A percentile compares a stretch with the other conserved stretches of the same genome.
Evolutionary conservation across 2,329 filamentous ascomycete species (phyloP).

Genomic region (Cytospora paraplurivora): DNA sequence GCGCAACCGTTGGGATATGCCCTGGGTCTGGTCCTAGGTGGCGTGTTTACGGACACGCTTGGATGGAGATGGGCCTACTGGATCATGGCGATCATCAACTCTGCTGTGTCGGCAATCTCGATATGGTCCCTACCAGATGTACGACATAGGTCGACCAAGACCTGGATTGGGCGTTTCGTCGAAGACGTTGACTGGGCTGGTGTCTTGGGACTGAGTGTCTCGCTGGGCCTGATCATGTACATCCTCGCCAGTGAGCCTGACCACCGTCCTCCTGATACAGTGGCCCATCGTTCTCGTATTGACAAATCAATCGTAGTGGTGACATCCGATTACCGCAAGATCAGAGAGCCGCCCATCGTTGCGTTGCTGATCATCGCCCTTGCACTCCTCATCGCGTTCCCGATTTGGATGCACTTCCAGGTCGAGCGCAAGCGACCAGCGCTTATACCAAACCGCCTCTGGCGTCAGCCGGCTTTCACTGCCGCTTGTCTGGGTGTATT

Average conservation of each 20-base stretch:
- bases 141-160: constrained; percentile 31
- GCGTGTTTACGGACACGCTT: constrained; percentile 49
- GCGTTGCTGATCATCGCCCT: constrained; percentile 47
- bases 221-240: constrained; percentile 53
- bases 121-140: constrained; percentile 42
- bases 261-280: background rate
- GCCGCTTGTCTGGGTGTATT: constrained; percentile 55
- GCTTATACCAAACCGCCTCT: constrained; percentile 62
- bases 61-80: constrained; percentile 53
- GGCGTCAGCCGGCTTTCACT: constrained; percentile 58
- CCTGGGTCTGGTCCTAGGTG: constrained; percentile 51
- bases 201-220: constrained; percentile 46
- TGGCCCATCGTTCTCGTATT: background rate
- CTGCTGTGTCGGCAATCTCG: constrained; percentile 40
- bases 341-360: constrained; percentile 46
- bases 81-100: constrained; percentile 41
- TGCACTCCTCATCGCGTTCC: constrained; percentile 50
- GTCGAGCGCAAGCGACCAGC: constrained; percentile 51
- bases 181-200: constrained; percentile 58
- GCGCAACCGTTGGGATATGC: constrained; percentile 51
- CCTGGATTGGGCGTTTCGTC: constrained; percentile 35
- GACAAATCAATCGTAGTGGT: constrained; percentile 35
- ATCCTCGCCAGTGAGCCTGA: constrained; percentile 44
- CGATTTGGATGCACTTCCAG: constrained; percentile 56
- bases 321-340: constrained; percentile 41